These are phyloP conservation scores for Perkinsela sp. DNA, from an alignment of 208 protist genomes.

Conservation along the genomic window DNA sequence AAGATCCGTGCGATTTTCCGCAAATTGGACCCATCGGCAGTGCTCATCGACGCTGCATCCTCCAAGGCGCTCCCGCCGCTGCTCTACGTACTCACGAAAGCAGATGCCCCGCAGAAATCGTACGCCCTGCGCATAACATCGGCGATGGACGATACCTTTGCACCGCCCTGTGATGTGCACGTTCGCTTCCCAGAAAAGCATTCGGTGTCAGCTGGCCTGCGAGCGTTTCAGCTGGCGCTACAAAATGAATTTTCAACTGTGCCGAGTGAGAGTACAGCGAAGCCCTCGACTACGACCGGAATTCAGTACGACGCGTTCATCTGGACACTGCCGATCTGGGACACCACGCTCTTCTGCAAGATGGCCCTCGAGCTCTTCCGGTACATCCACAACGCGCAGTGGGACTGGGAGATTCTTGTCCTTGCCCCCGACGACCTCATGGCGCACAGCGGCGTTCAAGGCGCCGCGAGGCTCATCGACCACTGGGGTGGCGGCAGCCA, in stretches of 20 bases:
- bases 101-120: too few relatives aligned
- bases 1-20: not conserved
- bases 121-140: too few relatives aligned
- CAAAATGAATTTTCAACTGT: too few relatives aligned
- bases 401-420: not conserved
- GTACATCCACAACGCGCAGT: not conserved
- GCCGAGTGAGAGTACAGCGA: too few relatives aligned
- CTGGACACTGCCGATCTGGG: not conserved
- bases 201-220: too few relatives aligned
- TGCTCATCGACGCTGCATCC: not conserved
- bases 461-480: too few relatives aligned
- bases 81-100: too few relatives aligned
- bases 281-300: not conserved
- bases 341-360: not conserved
- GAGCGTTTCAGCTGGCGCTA: too few relatives aligned
- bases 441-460: too few relatives aligned
- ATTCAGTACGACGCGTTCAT: not conserved
- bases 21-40: not conserved
- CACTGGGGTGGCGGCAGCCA: too few relatives aligned
- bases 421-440: not conserved
- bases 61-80: not conserved
- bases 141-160: too few relatives aligned
- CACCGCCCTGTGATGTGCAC: not conserved
- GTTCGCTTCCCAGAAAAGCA: not conserved
- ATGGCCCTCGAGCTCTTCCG: not conserved